phyloP scores from a whole-genome alignment of 2,329 filamentous ascomycete species.

The Pseudogymnoascus sp. region DNA sequence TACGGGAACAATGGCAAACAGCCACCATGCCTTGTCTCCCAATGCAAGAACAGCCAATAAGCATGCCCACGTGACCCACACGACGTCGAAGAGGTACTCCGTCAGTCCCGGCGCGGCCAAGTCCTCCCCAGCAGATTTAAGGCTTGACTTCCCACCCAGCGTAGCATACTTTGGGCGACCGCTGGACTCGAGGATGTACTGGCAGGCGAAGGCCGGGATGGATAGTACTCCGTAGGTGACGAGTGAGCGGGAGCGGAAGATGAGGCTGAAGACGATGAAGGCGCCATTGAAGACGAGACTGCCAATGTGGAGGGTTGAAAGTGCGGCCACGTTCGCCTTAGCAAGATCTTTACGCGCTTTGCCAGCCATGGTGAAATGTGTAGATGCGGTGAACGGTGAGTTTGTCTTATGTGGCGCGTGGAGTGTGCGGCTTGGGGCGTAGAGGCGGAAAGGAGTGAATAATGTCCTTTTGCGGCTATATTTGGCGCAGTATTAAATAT shows the following conservation, averaged over 20 bases:
- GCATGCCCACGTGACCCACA: slow-evolving; percentile 88
- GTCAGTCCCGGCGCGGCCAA: slow-evolving; percentile 80
- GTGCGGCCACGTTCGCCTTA: slow-evolving; percentile 64
- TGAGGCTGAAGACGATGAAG: slow-evolving; percentile 60
- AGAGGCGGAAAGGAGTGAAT: not conserved
- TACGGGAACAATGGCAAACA: slow-evolving; percentile 33
- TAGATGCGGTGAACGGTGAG: not conserved
- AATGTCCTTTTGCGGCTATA: not conserved
- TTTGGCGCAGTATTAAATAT: not conserved
- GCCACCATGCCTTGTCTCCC: slow-evolving; percentile 71
- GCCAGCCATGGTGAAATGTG: not conserved
- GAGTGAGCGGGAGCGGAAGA: slow-evolving; percentile 55
- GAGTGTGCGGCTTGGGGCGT: not conserved
- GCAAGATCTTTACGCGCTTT: slow-evolving; percentile 40
- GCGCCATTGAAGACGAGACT: slow-evolving; percentile 61
- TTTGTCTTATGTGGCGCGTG: not conserved
- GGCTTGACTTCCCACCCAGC: slow-evolving; percentile 34
- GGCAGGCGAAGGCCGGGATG: slow-evolving; percentile 64
- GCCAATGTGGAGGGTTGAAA: slow-evolving; percentile 75
- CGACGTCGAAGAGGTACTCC: slow-evolving; percentile 95
- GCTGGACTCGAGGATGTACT: slow-evolving; percentile 77
- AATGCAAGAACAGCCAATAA: slow-evolving; percentile 63
- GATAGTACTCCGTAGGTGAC: slow-evolving; percentile 65
- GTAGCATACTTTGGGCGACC: slow-evolving; percentile 68
- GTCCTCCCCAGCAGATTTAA: slow-evolving; percentile 77